Percentiles rank a stretch among this genome's conserved stretches.
Evolutionary conservation across 345 rosid genomes (phyloP).

Genomic region (Brassica incana): DNA sequence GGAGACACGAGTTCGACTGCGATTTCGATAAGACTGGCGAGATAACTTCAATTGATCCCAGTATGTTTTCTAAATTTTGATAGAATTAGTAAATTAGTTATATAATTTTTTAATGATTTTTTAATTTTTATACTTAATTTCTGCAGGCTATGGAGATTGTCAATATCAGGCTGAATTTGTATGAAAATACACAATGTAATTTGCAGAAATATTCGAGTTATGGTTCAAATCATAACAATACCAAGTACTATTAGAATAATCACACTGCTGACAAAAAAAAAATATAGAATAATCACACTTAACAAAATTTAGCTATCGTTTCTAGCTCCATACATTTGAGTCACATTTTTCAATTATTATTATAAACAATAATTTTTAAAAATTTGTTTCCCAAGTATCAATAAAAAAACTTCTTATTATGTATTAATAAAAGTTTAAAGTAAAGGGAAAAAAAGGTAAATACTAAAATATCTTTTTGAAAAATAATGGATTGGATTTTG

Average conservation of each 20-base stretch:
- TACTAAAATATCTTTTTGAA: not conserved
- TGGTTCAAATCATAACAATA: not conserved
- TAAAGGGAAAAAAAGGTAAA: not conserved
- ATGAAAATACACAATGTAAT: not conserved
- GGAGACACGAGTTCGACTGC: constrained; percentile 52
- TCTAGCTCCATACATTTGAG: not conserved
- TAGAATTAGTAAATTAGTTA: not conserved
- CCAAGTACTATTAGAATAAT: not conserved
- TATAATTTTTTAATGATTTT: not conserved
- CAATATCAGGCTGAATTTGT: constrained; percentile 8
- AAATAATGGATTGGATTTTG: not conserved
- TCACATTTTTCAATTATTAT: not conserved
- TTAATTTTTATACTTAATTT: not conserved
- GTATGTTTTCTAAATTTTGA: constrained; percentile 37
- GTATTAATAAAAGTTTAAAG: not conserved
- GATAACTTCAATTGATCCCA: constrained; percentile 49
- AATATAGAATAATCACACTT: not conserved
- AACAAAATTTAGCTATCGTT: not conserved
- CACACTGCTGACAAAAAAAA: too few relatives aligned
- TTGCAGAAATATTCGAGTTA: not conserved
- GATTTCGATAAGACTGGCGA: constrained; percentile 61
- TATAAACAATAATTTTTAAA: not conserved
- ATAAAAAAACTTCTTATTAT: not conserved
- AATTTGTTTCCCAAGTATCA: not conserved
- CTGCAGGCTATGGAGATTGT: constrained; percentile 37